Base-by-base conservation (phyloP, 768 basidiomycete species). In the Trametes cubensis region DNA sequence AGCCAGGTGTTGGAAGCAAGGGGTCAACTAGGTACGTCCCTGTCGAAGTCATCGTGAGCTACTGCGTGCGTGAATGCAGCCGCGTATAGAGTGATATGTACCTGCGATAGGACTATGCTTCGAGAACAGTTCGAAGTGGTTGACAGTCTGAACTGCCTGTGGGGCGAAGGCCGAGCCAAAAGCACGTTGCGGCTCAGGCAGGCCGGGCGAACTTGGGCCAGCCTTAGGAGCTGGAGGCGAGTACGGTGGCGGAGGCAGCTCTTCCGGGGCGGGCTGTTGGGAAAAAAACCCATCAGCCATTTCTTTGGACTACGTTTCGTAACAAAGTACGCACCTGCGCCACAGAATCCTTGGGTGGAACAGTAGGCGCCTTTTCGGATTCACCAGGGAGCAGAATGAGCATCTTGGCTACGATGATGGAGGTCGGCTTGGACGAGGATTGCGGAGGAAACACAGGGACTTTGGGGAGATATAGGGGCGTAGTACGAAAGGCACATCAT, bases 71-170 rank as follows among this genome's bases (percentile, higher is more conserved):
- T 23, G 21, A 52, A 30, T 57, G 42, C 10, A 23, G 30, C 47
- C 17, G 17, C 6, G 14, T 13, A 50, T 56, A n/a, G 18, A 49
- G 8, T 23, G 15, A 8, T 15, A 51, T 66, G 4, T 30, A 69
- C 69, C 71, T 18, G 67, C 56, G 38, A 72, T 64, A 15, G 70
- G 10, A 53, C 65, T 65, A 42, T 71, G 68, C 44, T 64, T 67
- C 1, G 70, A 70, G 52, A 66, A 67, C 8, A 72, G 55, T 42
- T 67, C 66, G 15, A 72, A 59, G 58, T 64, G 60, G 53, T 72
- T 72, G 41, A 71, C 70, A 14, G 65, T 67, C 58, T 72, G 71
- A 23, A 64, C 52, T 13, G 50, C 56, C 21, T 60, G 53, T 4
- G 71, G 65, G 38, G 61, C 60, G 50, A 70, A 66, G 13, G 66